Percentiles rank a stretch among this genome's conserved stretches.
Conservation (phyloP, 116 monocot species). For the Phalaenopsis hybrid region DNA sequence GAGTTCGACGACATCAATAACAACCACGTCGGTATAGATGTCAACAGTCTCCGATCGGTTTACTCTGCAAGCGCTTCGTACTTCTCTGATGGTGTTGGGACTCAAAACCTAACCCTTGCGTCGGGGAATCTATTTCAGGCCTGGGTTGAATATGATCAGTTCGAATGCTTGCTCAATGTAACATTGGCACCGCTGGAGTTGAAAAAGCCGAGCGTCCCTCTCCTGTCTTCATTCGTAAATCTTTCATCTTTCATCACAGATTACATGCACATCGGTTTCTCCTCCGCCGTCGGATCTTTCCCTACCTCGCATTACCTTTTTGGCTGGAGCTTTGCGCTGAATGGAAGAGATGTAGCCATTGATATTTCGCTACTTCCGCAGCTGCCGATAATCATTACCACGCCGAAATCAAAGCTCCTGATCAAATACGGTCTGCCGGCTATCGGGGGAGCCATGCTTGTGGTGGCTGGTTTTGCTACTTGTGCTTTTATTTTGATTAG, state of each 20-base stretch:
- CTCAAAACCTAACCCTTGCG: slow-evolving; percentile 2
- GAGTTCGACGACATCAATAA: slow-evolving; percentile 9
- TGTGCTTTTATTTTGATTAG: background rate
- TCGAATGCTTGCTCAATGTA: too few species aligned
- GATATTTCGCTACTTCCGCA: slow-evolving; percentile 4
- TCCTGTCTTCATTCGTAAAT: slow-evolving; percentile 9
- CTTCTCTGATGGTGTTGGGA: background rate
- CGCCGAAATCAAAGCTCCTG: background rate
- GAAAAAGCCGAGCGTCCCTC: background rate
- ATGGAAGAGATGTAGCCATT: slow-evolving; percentile 3
- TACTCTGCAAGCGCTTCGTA: background rate
- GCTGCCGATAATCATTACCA: background rate
- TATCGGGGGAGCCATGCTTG: background rate
- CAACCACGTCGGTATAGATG: slow-evolving; percentile 15
- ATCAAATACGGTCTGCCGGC: background rate
- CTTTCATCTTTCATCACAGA: slow-evolving; percentile 4
- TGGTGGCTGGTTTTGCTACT: too few species aligned
- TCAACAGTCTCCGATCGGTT: slow-evolving; percentile 8
- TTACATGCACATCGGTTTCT: slow-evolving; percentile 12
- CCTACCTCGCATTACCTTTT: slow-evolving; percentile 11
- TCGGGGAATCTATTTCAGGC: background rate
- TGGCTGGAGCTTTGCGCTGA: slow-evolving; percentile 19
- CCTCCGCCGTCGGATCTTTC: slow-evolving; percentile 5
- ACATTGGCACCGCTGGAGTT: background rate
- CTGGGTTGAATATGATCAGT: slow-evolving; percentile 12